Base-by-base conservation (phyloP, 2,329 filamentous ascomycete species). In the Nemania diffusa region DNA sequence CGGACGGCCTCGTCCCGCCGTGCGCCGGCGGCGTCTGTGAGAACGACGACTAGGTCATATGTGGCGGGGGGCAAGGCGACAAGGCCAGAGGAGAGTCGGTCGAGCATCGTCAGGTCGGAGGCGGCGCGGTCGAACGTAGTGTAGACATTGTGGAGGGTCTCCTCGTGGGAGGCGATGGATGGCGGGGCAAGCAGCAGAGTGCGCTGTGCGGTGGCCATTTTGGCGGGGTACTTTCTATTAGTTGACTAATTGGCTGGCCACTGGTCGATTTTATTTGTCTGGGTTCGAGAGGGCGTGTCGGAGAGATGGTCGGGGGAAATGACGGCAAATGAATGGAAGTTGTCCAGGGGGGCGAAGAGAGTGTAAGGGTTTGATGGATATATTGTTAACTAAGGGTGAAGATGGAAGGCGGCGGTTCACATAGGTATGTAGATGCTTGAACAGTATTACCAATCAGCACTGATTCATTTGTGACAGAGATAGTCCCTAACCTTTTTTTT, bases 61-160 rank as follows among this genome's bases (percentile, higher is more conserved):
- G 92, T 92, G 56, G 88, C 83, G 61, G 87, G 73, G 1, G 94
- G 91, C 0, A 99, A 89, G 7, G 89, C 84, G 64, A 96, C 92
- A 42, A 97, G 85, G 69, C 93, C 93, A 40, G 92, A 88, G 1
- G 92, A 89, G 46, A 99, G 87, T 58, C 96, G 93, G 82, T 99
- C 96, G 69, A 99, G 91, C 96, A 99, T 99, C 80, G 98, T 96
- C 60, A 99, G 85, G 78, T 99, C 96, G 69, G 94, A 95, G 52
- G 87, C 84, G 70, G 86, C 83, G 77, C 93, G 91, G 79, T 96
- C 90, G 82, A 93, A 90, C 64, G 88, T 84, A 66, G 89, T 84
- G 75, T 97, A 88, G 69, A 96, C 84, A 72, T 84, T 83, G 71
- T 89, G 87, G 71, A 98, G 86, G 74, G 89, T 89, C 72, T 93